Percentiles rank a stretch among this genome's conserved stretches.
These are phyloP conservation scores for Crithidia fasciculata DNA, from an alignment of 208 protist genomes.

Conservation along the genomic window DNA sequence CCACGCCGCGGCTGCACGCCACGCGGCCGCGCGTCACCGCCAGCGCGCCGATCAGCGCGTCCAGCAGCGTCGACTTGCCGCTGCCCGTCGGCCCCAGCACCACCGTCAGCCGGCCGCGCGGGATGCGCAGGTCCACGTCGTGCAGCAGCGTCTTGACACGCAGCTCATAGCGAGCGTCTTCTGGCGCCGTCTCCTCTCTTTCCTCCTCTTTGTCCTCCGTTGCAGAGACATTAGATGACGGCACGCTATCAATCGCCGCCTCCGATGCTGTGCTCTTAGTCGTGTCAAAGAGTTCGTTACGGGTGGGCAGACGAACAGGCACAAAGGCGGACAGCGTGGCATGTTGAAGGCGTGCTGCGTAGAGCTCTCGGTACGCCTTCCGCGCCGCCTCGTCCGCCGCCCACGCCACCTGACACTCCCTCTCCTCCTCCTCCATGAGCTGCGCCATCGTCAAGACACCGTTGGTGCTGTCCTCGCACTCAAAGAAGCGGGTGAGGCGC, in stretches of 20 bases:
- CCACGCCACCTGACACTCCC: not conserved
- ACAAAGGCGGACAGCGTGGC: slow-evolving; percentile 4
- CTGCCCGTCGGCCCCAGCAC: slow-evolving; percentile 52
- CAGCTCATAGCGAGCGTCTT: slow-evolving; percentile 31
- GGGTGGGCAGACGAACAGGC: not conserved
- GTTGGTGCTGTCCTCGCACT: slow-evolving; percentile 39
- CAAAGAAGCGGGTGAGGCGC: slow-evolving; percentile 72
- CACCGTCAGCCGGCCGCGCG: slow-evolving; percentile 50
- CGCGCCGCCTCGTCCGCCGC: not conserved
- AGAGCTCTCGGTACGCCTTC: not conserved
- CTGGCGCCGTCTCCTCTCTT: not conserved
- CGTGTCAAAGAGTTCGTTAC: no score
- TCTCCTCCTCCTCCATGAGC: slow-evolving; percentile 1
- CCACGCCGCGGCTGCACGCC: slow-evolving; percentile 36
- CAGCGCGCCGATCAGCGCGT: slow-evolving; percentile 42
- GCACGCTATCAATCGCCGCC: no score
- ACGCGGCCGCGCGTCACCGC: slow-evolving; percentile 47
- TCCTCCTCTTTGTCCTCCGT: no score
- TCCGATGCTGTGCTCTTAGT: no score
- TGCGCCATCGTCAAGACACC: slow-evolving; percentile 30
- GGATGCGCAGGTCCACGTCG: slow-evolving; percentile 47
- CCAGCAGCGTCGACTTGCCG: slow-evolving; percentile 60
- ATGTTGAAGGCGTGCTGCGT: not conserved
- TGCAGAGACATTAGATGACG: no score
- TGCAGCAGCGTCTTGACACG: slow-evolving; percentile 36